Percentiles rank a stretch among this genome's conserved stretches.
Evolutionary conservation across 441 rosid species (phyloP).

Genomic region (Euphorbia schlechtendalii): DNA sequence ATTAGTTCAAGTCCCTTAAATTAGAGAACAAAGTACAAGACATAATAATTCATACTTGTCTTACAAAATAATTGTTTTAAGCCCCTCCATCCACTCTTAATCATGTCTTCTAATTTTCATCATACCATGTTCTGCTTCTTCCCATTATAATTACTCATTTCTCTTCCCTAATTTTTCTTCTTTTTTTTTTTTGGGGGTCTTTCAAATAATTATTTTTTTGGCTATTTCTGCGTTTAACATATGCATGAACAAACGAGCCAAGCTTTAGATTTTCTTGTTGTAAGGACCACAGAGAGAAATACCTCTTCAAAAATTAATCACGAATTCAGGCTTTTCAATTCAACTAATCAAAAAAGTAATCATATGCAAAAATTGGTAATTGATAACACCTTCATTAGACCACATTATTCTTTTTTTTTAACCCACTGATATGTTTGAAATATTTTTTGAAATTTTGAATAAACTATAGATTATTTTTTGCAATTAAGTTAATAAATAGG

Average conservation of each 20-base stretch:
- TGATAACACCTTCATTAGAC: constrained; percentile 2
- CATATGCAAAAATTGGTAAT: constrained; percentile 2
- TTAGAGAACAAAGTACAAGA: constrained; percentile 37
- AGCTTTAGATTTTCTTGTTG: constrained; percentile 14
- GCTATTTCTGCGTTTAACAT: not conserved
- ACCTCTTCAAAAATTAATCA: not conserved
- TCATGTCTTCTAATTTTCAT: too few relatives aligned
- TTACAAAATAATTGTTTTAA: constrained; percentile 29
- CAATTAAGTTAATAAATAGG: too few relatives aligned
- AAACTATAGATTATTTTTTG: too few relatives aligned
- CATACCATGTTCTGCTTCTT: constrained; percentile 12
- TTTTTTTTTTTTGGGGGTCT: too few relatives aligned
- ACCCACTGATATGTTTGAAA: too few relatives aligned
- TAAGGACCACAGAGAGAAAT: constrained; percentile 17
- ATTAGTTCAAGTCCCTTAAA: constrained; percentile 23
- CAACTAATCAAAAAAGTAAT: too few relatives aligned
- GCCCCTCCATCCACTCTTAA: constrained; percentile 30
- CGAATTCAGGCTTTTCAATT: constrained; percentile 12
- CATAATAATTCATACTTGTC: constrained; percentile 38
- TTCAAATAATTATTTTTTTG: too few relatives aligned
- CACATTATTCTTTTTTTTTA: not conserved
- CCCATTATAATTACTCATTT: too few relatives aligned
- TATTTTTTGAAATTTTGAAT: too few relatives aligned
- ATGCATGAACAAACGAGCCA: constrained; percentile 17
- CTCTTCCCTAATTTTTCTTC: not conserved